Evolutionary conservation across 805 yeast species (phyloP).

Genomic region (Nakazawaea ambrosiae): DNA sequence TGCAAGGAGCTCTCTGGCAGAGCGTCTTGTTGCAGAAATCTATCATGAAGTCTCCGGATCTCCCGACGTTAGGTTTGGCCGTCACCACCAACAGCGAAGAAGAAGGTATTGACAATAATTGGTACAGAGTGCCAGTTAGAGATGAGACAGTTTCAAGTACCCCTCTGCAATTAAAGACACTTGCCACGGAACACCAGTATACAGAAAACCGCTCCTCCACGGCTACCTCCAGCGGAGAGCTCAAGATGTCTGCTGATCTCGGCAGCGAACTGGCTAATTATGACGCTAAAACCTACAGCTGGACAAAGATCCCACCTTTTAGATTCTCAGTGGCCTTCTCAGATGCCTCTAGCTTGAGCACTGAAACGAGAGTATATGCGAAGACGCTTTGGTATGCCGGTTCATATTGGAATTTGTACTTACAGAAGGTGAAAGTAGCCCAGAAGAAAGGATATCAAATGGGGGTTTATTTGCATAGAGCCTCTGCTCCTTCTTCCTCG

Average conservation of each 20-base stretch:
- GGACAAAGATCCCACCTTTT: slow-evolving; percentile 45
- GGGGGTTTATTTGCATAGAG: slow-evolving; percentile 52
- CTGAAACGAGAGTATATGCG: slow-evolving; percentile 42
- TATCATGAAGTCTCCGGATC: slow-evolving; percentile 24
- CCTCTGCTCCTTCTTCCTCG: slow-evolving; percentile 28
- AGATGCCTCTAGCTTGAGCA: slow-evolving; percentile 35
- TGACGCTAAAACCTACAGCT: slow-evolving; percentile 17
- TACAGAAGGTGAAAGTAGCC: slow-evolving; percentile 37
- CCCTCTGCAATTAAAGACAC: slow-evolving; percentile 28
- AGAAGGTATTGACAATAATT: slow-evolving; percentile 17
- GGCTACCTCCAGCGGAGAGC: slow-evolving; percentile 5
- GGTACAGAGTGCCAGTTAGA: slow-evolving; percentile 36
- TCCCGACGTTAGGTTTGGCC: slow-evolving; percentile 22
- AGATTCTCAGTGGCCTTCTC: slow-evolving; percentile 47
- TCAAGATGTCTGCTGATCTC: neutral
- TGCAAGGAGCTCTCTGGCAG: slow-evolving; percentile 45
- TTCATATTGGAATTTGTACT: slow-evolving; percentile 49
- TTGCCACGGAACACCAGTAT: slow-evolving; percentile 20
- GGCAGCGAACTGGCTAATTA: neutral
- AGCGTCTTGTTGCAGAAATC: slow-evolving; percentile 34
- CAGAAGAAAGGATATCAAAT: slow-evolving; percentile 38
- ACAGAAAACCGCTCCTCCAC: neutral
- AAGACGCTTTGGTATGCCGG: slow-evolving; percentile 56
- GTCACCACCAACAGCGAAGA: slow-evolving; percentile 23
- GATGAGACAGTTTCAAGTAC: slow-evolving; percentile 43